phyloP scores from a whole-genome alignment of 164 flowering plant genomes.

The Vitis riparia region DNA sequence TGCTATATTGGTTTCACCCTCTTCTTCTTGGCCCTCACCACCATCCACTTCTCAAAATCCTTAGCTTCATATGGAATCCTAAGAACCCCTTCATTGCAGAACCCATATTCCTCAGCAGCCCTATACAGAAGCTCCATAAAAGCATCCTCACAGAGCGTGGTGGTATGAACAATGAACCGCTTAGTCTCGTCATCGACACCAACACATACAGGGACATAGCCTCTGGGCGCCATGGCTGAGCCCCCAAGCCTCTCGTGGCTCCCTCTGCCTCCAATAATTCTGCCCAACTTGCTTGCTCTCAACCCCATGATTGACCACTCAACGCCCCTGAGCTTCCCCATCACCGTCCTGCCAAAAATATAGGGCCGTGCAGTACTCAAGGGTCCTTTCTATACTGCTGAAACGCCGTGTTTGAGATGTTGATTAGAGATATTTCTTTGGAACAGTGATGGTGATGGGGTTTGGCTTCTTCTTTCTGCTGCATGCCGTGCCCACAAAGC shows the following conservation, averaged over 20 bases:
- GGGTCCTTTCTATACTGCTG: neutral
- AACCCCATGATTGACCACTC: conserved; percentile 30
- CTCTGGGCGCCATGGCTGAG: conserved; percentile 28
- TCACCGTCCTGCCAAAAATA: neutral
- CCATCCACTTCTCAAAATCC: conserved; percentile 47
- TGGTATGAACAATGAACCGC: conserved; percentile 44
- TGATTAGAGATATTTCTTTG: neutral
- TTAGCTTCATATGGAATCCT: conserved; percentile 42
- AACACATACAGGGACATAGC: conserved; percentile 47
- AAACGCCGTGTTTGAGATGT: neutral
- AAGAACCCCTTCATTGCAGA: conserved; percentile 40
- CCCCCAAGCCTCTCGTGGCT: conserved; percentile 12
- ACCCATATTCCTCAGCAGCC: conserved; percentile 63
- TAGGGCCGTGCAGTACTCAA: neutral
- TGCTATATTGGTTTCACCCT: conserved; percentile 14
- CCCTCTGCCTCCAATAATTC: conserved; percentile 13
- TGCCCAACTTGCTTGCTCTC: conserved; percentile 32
- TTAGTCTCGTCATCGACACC: conserved; percentile 34
- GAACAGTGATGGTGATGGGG: conserved; percentile 1
- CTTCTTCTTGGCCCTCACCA: conserved; percentile 12
- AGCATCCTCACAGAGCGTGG: conserved; percentile 27
- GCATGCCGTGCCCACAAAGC: conserved; percentile 26
- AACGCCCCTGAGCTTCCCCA: neutral
- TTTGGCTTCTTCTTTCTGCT: neutral
- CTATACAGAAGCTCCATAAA: conserved; percentile 37